Base-by-base conservation (phyloP, 1,284 basidiomycete genomes). In the Malassezia brasiliensis region DNA sequence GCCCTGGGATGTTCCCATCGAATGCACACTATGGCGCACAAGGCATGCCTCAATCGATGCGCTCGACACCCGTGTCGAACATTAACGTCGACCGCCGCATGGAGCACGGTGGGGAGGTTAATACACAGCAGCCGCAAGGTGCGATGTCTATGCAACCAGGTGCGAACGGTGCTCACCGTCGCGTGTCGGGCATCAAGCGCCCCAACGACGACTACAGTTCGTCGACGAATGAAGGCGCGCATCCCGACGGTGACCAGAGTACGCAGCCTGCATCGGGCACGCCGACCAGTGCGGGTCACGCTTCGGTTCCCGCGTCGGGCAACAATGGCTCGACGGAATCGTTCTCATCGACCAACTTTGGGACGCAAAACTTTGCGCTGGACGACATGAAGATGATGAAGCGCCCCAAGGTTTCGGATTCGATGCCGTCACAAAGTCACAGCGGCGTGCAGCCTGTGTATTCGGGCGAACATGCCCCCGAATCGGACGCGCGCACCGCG, bases 81-180 rank as follows among this genome's bases (percentile, higher is more conserved):
- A 35, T 50, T 12, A 25, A n/a, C 2, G 28, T 57, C 25, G 55
- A 57, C n/a, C 55, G 55, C 3, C 50, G 55, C 20, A 11, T 44
- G 36, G 55, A 56, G 19, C 47, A 55, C 6, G 28, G 46, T 6
- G 30, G 30, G 0, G 47, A 55, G 15, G 22, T 31, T 17, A 36
- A 32, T 15, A 12, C 14, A 22, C 32, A 15, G 19, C 20, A 38
- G 7, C 15, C 20, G 34, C 50, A 44, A 37, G 46, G 34, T 15
- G 20, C 22, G 14, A 8, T 28, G 3, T 8, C n/a, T 15, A 19
- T 46, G 34, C 44, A 45, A 5, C 42, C 25, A 32, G 46, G 30
- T 35, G 42, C 45, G 1, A 39, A 31, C 37, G 37, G 28, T 32
- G 22, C 45, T 2, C 45, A 47, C 30, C 52, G 52, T 12, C 45